Base-by-base conservation (phyloP, 1,284 basidiomycete species). In the Ganoderma lingzhi region DNA sequence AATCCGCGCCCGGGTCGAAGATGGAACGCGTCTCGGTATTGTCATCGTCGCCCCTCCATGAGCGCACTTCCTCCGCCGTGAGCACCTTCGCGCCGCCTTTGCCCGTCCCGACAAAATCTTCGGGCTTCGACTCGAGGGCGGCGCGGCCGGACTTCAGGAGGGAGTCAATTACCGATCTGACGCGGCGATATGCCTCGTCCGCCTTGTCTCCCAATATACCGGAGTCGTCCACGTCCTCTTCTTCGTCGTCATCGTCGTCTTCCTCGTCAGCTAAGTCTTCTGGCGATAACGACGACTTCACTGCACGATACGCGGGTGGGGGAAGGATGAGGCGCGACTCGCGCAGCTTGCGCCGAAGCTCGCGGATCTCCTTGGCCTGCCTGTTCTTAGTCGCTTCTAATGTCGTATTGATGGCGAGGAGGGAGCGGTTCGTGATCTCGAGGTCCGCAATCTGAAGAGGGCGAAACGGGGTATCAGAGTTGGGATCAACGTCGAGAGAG, bases 391-490 rank as follows among this genome's bases (percentile, higher is more conserved):
- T 88, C 44, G 89, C 86, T 78, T 95, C 93, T 9, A 95, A 82
- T 42, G 89, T 86, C 0, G 88, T 82, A 74, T 95, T 95, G 79
- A 95, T 94, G 2, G 88, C 87, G 59, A 95, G 83, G 30, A 95
- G 84, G 6, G 93, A 95, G 51, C 87, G 86, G 78, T 93, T 95
- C 12, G 92, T 92, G 74, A 95, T 95, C 80, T 95, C 92, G 23
- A 95, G 82, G 80, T 95, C 93, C 17, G 90, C 93, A 70, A 95
- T 95, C 93, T 95, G 73, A 28, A 23, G 14, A 42, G 17, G 23
- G 10, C 23, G 12, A 15, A 42, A 61, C 41, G 32, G 48, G 59
- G 55, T 30, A 56, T 58, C 17, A 56, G 30, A 15, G 42, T 48
- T 41, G 37, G 45, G 39, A 51, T 63, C 35, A 39, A 51, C 9